A percentile compares a stretch with the other conserved stretches of the same genome.
Conservation (phyloP, 192 early-diverging fungal species). For the Coemansia sp. region DNA sequence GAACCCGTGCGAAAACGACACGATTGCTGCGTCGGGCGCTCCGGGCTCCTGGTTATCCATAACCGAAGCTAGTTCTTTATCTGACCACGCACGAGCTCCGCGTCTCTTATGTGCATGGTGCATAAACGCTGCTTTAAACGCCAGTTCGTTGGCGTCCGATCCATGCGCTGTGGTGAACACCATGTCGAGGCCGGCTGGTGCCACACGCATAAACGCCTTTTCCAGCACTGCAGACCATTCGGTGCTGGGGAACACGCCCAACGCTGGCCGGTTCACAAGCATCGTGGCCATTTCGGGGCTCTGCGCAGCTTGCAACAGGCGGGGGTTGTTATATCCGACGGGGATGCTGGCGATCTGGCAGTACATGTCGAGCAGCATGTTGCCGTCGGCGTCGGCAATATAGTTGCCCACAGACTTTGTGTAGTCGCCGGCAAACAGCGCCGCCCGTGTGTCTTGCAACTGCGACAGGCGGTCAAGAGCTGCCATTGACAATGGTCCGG, state of each 20-base stretch:
- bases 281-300: slow-evolving; percentile 61
- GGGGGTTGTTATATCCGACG: slow-evolving; percentile 70
- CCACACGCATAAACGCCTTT: slow-evolving; percentile 65
- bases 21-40: slow-evolving; percentile 63
- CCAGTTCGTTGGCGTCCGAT: slow-evolving; percentile 73
- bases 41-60: slow-evolving; percentile 70
- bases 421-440: slow-evolving; percentile 65
- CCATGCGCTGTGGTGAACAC: slow-evolving; percentile 74
- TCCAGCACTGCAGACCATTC: slow-evolving; percentile 63
- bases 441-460: slow-evolving; percentile 68
- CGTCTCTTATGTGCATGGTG: slow-evolving; percentile 58
- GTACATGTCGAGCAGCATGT: slow-evolving; percentile 67
- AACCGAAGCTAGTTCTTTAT: slow-evolving; percentile 53
- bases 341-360: slow-evolving; percentile 75
- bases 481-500: slow-evolving; percentile 61
- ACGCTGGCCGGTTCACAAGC: slow-evolving; percentile 65
- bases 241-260: slow-evolving; percentile 65
- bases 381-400: slow-evolving; percentile 73
- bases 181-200: slow-evolving; percentile 64
- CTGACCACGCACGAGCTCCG: slow-evolving; percentile 29
- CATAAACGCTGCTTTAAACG: slow-evolving; percentile 75
- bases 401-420: slow-evolving; percentile 70
- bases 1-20: slow-evolving; percentile 65
- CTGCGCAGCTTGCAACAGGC: slow-evolving; percentile 55
- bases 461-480: slow-evolving; percentile 54